Evolutionary conservation across 2,329 filamentous ascomycete genomes (phyloP), one percentile per base, ranked within the genome.

Genomic region (Talaromyces marneffei): DNA sequence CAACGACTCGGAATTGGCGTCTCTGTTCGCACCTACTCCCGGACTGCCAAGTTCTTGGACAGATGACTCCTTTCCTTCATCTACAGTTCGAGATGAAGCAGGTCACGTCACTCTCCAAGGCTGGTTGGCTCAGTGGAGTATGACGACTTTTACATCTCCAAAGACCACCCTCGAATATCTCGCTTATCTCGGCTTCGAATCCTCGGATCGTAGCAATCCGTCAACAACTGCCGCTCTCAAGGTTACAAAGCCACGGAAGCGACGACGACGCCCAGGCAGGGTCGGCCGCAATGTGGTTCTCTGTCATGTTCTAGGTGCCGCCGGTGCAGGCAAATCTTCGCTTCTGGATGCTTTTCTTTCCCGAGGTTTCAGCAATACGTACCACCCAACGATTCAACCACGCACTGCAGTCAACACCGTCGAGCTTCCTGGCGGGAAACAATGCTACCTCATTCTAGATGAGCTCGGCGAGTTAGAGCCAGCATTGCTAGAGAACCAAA

Each of bases 71-170:
- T 99, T 99, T 70, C 94, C 94, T 1, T 92, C 90, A 0, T 96
- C 91, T 25, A 97, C 94, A 0, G 93, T 97, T 18, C 88, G 91
- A 44, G 97, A 97, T 71, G 94, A 99, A 75, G 91, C 91, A 8
- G 94, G 94, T 0, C 86, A 97, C 72, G 92, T 99, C 64, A 99
- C 94, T 1, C 81, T 99, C 3, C 94, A 99, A 74, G 94, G 94
- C 1, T 99, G 94, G 94, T 84, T 99, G 39, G 94, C 94, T 3
- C 94, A 99, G 70, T 99, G 94, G 94, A 97, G 92, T 73, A 99
- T 99, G 94, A 99, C 94, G 0, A 99, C 94, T 0, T 99, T 97
- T 69, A 86, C 95, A 63, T 92, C 95, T 61, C 93, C 94, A 12
- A 95, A 94, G 72, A 97, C 91, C 0, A 97, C 94, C 0, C 82